Evolutionary conservation across 768 basidiomycete genomes (phyloP), one percentile per base, ranked within the genome.

Genomic region (Mycena vulgaris): DNA sequence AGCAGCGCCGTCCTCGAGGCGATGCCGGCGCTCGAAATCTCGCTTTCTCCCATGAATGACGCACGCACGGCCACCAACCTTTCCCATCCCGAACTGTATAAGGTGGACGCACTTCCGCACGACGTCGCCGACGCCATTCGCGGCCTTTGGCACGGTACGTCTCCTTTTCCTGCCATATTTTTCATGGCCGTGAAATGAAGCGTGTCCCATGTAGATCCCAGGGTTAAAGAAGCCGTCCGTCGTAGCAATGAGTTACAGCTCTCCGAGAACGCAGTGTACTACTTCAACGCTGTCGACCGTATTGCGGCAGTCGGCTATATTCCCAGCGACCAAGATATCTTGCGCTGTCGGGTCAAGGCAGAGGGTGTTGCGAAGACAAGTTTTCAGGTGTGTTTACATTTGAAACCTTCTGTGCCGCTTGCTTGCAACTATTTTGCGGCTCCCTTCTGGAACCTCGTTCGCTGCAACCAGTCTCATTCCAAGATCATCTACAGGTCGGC

Each of bases 331-430:
- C 96, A 98, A 80, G 97, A 99, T 75, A 98, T 99, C 75, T 85
- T 98, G 14, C 89, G 97, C 48, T 93, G 92, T 59, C 89, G 97
- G 75, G 97, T 99, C 55, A 98, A 98, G 86, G 98, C 97, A 0
- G 98, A 97, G 0, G 97, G 97, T 71, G 97, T 99, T 78, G 96
- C 95, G 1, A 97, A 99, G 84, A 97, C 96, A n/a, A 95, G 91
- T 53, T 98, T 99, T 88, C 92, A 93, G 80, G 70, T 71, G 31
- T 19, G 40, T 55, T 39, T 28, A 27, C 40, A 57, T 49, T 35
- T 57, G 39, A 30, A 60, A n/a, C 59, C 28, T 48, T 48, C 30
- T 14, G 25, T 28, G 30, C 14, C 11, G 63, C 47, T 56, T n/a
- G 52, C 63, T 21, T 55, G 52, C 40, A 53, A 42, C 37, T 53